Evolutionary conservation across 768 basidiomycete genomes (phyloP), one percentile per base, ranked within the genome.

Genomic region (Artomyces pyxidatus): DNA sequence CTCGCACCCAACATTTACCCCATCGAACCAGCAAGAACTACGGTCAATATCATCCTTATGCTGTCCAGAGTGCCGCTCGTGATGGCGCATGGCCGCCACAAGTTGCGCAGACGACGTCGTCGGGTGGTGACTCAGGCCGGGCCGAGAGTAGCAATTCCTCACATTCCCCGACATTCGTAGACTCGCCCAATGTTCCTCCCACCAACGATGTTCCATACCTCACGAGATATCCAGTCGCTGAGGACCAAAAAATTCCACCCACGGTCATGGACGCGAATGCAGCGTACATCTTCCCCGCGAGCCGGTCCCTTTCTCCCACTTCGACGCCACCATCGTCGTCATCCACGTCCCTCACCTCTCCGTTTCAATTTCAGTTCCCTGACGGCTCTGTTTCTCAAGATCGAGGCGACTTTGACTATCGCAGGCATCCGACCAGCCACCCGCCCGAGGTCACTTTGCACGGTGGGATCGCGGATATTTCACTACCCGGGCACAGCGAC

Each of bases 391-490:
- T 73, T 45, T 58, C 69, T 35, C 77, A 78, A 51, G 81, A 85
- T 47, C 75, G 79, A 41, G 40, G 76, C 49, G 83, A 84, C 42
- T 83, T 79, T 63, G 80, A 80, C 65, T 85, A 78, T 59, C 78
- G 82, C 58, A 76, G 81, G 51, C 73, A 76, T 54, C 70, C 76
- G 23, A 69, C 67, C 59, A 62, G 71, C 40, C 77, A 76, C 52
- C 66, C 68, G 50, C 68, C 82, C 37, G 81, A 86, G 51, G 75
- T 86, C 42, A 80, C 81, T 9, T 73, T 88, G 29, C 84, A 86
- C 49, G 82, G 82, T 41, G 84, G 83, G 49, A 83, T 81, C 6
- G 80, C 86, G 29, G 81, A 88, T 62, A 75, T 88, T 40, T 80
- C 85, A 17, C 61, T 80, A 38, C 56, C 75, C 46, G 69, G 74